phyloP scores from a whole-genome alignment of 2,329 filamentous ascomycete genomes.

The Helotiales sp. region DNA sequence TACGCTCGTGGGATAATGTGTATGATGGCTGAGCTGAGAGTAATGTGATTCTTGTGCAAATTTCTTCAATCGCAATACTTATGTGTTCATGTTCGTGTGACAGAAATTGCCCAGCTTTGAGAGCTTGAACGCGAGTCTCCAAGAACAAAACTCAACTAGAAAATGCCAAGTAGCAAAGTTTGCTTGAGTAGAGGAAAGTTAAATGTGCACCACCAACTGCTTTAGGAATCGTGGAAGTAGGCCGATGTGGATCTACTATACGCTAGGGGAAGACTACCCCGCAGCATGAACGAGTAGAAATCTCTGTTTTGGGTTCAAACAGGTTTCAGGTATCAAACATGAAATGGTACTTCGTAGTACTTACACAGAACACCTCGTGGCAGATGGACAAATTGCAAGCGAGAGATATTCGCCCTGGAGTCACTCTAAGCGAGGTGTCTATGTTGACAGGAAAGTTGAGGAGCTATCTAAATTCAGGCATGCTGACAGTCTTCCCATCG shows the following conservation, averaged over 20 bases:
- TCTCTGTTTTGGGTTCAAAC: not conserved
- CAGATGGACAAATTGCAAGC: too few relatives aligned
- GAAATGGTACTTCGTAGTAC: not conserved
- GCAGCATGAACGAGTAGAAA: not conserved
- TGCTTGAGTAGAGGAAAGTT: not conserved
- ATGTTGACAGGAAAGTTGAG: too few relatives aligned
- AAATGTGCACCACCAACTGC: not conserved
- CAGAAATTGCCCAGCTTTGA: too few relatives aligned
- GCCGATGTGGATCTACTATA: not conserved
- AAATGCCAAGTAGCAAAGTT: not conserved
- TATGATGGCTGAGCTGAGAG: too few relatives aligned
- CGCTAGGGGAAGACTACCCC: not conserved
- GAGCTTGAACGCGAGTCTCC: not conserved
- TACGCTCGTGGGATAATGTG: not conserved
- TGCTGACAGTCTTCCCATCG: too few relatives aligned
- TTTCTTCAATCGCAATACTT: too few relatives aligned
- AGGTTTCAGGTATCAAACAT: not conserved
- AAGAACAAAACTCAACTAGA: not conserved
- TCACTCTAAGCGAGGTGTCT: too few relatives aligned
- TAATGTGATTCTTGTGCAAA: too few relatives aligned
- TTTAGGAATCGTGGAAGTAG: not conserved
- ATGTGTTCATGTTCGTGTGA: too few relatives aligned
- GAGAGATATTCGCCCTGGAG: too few relatives aligned
- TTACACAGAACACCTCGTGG: not conserved
- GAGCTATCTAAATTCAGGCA: too few relatives aligned